These are phyloP conservation scores for Phaeosphaeria sp. DNA, from an alignment of 2,329 filamentous ascomycete species.

Conservation along the genomic window DNA sequence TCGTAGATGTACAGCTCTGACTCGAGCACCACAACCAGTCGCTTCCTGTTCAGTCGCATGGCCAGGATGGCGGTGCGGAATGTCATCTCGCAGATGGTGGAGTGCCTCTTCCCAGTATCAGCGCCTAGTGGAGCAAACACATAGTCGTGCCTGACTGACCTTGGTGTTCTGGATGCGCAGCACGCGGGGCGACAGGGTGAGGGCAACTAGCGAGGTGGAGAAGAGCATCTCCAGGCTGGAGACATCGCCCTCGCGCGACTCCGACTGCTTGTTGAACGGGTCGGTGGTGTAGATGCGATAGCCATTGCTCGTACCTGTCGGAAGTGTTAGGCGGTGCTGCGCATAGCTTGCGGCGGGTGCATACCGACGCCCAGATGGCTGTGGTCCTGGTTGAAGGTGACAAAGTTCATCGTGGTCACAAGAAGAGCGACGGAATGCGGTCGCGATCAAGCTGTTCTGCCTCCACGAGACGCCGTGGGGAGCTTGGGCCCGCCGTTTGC, in stretches of 20 bases:
- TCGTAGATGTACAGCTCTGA: slow-evolving; percentile 98
- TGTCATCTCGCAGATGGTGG: slow-evolving; percentile 97
- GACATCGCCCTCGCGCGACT: slow-evolving; percentile 93
- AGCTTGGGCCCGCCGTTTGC: slow-evolving; percentile 32
- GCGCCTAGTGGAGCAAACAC: slow-evolving; percentile 1
- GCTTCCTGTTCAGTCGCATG: slow-evolving; percentile 91
- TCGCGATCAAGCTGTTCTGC: slow-evolving; percentile 9
- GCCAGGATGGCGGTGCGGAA: slow-evolving; percentile 97
- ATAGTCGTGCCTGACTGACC: slow-evolving; percentile 57
- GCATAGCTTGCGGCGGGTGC: slow-evolving; percentile 36
- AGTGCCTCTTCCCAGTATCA: slow-evolving; percentile 61
- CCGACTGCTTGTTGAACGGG: slow-evolving; percentile 93
- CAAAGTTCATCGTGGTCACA: slow-evolving; percentile 79
- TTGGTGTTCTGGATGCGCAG: slow-evolving; percentile 98
- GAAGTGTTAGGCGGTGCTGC: slow-evolving; percentile 12
- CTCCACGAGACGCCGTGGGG: slow-evolving; percentile 10
- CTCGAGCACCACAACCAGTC: slow-evolving; percentile 90
- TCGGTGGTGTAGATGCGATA: slow-evolving; percentile 98
- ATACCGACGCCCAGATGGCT: slow-evolving; percentile 93
- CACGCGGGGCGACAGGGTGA: slow-evolving; percentile 89
- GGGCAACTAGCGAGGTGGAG: slow-evolving; percentile 92
- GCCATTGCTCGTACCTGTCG: slow-evolving; percentile 82
- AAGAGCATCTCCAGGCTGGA: slow-evolving; percentile 98
- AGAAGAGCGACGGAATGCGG: slow-evolving; percentile 6
- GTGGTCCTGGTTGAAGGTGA: slow-evolving; percentile 99